Evolutionary conservation across 2,329 filamentous ascomycete species (phyloP).

Genomic region (Pestalotiopsis sp.): DNA sequence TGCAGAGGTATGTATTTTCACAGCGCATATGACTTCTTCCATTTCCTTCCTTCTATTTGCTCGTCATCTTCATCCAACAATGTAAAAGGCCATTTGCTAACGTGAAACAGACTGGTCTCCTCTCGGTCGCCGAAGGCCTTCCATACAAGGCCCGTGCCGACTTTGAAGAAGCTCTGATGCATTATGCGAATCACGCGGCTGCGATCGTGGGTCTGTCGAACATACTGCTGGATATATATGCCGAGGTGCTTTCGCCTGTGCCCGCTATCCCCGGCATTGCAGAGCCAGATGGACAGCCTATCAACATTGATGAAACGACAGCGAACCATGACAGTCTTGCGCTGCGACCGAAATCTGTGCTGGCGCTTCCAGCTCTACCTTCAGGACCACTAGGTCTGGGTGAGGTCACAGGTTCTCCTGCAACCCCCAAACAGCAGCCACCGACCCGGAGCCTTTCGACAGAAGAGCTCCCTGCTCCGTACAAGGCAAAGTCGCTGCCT

Average conservation of each 20-base stretch:
- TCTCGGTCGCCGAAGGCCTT: constrained; percentile 62
- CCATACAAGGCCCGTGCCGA: constrained; percentile 72
- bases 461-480: constrained; percentile 51
- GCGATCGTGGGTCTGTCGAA: constrained; percentile 83
- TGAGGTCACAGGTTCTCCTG: constrained; percentile 14
- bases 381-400: constrained; percentile 51
- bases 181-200: constrained; percentile 76
- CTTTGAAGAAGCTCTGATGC: constrained; percentile 81
- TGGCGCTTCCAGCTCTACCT: constrained; percentile 34
- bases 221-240: constrained; percentile 85
- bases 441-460: constrained; percentile 25
- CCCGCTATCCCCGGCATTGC: constrained; percentile 52
- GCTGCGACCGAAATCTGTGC: constrained; percentile 8
- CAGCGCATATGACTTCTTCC: neutral
- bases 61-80: neutral
- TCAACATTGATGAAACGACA: constrained; percentile 13
- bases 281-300: constrained; percentile 32
- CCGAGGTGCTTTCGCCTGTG: constrained; percentile 64
- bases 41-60: neutral
- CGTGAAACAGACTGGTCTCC: constrained; percentile 61
- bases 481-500: constrained; percentile 65
- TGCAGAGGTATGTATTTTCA: constrained; percentile 65
- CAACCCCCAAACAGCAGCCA: constrained; percentile 17
- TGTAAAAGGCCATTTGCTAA: constrained; percentile 28
- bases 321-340: constrained; percentile 11